Conservation (phyloP, 1,284 basidiomycete species). For the Anthracocystis setariae region DNA sequence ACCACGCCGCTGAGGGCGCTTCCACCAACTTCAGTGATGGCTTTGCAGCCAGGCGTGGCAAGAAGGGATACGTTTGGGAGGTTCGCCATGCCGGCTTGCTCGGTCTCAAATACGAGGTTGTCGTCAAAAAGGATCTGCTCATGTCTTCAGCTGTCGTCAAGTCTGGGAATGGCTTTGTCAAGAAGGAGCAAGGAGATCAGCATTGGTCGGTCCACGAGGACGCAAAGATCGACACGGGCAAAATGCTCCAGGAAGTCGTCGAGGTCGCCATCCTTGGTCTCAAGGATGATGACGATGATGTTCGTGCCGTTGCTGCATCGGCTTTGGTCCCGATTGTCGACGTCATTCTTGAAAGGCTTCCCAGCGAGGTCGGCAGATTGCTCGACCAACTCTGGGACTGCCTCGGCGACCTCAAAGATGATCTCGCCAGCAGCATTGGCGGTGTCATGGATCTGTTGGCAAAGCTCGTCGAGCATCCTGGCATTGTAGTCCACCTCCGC, state of each 20-base stretch:
- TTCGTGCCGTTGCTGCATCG: slow-evolving; percentile 92
- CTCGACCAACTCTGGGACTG: slow-evolving; percentile 91
- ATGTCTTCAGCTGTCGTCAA: slow-evolving; percentile 24
- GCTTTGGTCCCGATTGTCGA: slow-evolving; percentile 86
- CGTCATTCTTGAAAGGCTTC: slow-evolving; percentile 80
- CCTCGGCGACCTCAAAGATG: slow-evolving; percentile 91
- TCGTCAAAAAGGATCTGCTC: slow-evolving; percentile 86
- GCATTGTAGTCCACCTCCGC: slow-evolving; percentile 78
- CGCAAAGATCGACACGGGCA: slow-evolving; percentile 16
- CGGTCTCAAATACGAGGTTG: slow-evolving; percentile 97
- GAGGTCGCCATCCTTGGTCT: slow-evolving; percentile 73
- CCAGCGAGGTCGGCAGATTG: slow-evolving; percentile 71
- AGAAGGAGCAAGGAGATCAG: slow-evolving; percentile 36
- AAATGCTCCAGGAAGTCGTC: slow-evolving; percentile 55
- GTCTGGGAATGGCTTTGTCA: slow-evolving; percentile 9
- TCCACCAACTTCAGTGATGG: slow-evolving; percentile 27
- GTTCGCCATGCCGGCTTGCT: slow-evolving; percentile 95
- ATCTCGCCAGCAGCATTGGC: slow-evolving; percentile 94
- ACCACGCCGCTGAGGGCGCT: slow-evolving; percentile 69
- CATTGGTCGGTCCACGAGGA: slow-evolving; percentile 1
- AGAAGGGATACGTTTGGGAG: slow-evolving; percentile 85
- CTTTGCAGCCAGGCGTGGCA: slow-evolving; percentile 69
- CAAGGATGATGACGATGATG: slow-evolving; percentile 92
- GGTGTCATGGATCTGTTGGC: slow-evolving; percentile 88
- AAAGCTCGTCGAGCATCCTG: slow-evolving; percentile 68